phyloP scores from a whole-genome alignment of 192 early-diverging fungal genomes.

The Chytriomyces confervae region DNA sequence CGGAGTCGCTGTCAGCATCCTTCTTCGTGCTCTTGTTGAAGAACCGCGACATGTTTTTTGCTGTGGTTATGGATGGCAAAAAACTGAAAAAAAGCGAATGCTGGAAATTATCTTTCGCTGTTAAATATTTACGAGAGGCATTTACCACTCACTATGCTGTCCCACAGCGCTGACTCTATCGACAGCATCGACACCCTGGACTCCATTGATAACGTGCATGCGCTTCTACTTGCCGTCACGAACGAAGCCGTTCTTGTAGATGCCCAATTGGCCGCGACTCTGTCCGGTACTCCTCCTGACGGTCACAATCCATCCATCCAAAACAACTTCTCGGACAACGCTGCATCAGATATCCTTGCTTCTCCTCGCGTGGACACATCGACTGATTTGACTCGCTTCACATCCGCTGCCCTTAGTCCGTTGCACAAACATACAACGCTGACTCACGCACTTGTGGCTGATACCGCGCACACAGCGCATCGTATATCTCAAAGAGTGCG shows the following conservation, averaged over 20 bases:
- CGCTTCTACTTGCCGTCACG: background rate
- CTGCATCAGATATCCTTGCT: background rate
- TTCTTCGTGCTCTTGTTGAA: conserved; percentile 7
- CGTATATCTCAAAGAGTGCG: conserved; percentile 85
- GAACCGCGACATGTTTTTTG: conserved; percentile 27
- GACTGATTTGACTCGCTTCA: too few species aligned
- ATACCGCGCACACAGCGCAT: conserved; percentile 76
- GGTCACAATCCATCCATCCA: background rate
- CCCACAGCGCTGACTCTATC: too few species aligned
- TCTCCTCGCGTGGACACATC: too few species aligned
- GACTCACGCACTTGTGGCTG: conserved; percentile 53
- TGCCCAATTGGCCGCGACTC: background rate
- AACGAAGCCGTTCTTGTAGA: conserved; percentile 5
- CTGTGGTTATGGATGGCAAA: background rate
- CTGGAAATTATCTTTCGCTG: too few species aligned
- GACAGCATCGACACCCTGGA: too few species aligned
- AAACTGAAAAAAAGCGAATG: too few species aligned
- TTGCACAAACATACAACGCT: background rate
- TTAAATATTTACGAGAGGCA: too few species aligned
- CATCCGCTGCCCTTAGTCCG: background rate
- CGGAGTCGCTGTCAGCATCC: conserved; percentile 35
- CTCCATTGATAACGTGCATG: too few species aligned
- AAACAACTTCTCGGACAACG: background rate
- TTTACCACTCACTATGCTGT: too few species aligned
- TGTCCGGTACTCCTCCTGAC: background rate